Percentiles rank a stretch among this genome's conserved stretches.
Conservation (phyloP, 192 early-diverging fungal genomes). For the Podila horticola region DNA sequence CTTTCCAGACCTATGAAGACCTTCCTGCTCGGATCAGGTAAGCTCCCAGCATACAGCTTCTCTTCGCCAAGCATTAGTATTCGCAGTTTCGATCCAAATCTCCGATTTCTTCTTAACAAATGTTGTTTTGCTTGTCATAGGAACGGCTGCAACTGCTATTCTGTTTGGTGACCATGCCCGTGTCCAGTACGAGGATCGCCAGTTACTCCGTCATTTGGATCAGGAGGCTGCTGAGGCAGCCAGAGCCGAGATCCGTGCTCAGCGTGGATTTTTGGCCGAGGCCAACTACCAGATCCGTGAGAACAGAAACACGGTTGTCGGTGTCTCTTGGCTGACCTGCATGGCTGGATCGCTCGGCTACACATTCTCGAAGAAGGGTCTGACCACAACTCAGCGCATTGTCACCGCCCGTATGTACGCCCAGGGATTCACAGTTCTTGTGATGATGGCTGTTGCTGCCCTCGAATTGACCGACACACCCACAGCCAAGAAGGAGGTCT, state of each 20-base stretch:
- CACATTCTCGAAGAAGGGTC: slow-evolving; percentile 42
- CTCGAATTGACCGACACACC: slow-evolving; percentile 40
- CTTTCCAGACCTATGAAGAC: slow-evolving; percentile 42
- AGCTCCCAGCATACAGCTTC: neutral
- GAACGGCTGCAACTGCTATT: slow-evolving; percentile 31
- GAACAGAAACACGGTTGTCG: slow-evolving; percentile 44
- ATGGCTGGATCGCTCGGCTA: slow-evolving; percentile 45
- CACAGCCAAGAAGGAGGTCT: slow-evolving; percentile 14
- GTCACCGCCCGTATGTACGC: slow-evolving; percentile 52
- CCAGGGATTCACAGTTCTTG: slow-evolving; percentile 44
- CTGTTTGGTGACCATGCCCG: slow-evolving; percentile 45
- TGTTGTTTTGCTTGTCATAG: neutral
- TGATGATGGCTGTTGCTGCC: slow-evolving; percentile 47
- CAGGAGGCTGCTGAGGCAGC: slow-evolving; percentile 38
- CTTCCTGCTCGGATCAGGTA: slow-evolving; percentile 48
- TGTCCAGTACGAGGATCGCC: slow-evolving; percentile 44
- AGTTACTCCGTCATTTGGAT: slow-evolving; percentile 43
- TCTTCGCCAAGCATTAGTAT: neutral
- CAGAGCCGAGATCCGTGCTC: slow-evolving; percentile 37
- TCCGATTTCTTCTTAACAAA: neutral
- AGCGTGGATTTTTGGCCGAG: slow-evolving; percentile 39
- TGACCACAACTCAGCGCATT: slow-evolving; percentile 49
- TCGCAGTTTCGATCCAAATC: neutral
- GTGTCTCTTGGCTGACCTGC: slow-evolving; percentile 46
- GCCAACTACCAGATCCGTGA: slow-evolving; percentile 41